Base-by-base conservation (phyloP, 371 early-diverging fungal genomes). In the Mucor mucedo region DNA sequence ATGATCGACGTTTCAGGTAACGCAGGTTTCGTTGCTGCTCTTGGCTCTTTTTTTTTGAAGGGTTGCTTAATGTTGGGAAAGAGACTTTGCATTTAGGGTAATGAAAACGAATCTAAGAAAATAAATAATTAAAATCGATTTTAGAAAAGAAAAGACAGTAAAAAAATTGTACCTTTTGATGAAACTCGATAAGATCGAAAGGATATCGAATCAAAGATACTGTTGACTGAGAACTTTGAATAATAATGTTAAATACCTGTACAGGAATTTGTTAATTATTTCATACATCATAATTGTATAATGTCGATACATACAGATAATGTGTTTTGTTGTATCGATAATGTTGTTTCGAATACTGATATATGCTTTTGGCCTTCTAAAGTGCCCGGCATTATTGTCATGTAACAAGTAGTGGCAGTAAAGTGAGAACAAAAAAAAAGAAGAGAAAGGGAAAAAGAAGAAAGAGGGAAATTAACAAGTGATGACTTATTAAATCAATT, bases 131-230 rank as follows among this genome's bases (percentile, higher is more conserved):
- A 21, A 21, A 21, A 1, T n/a, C 21, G 1, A 21, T 30, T n/a
- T n/a, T 45, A 45, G 5, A 11, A 62, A 55, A n/a, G 30, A 32
- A 35, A 47, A 6, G 5, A 47, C 1, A 47, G 27, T 21, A 21
- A 14, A 27, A 21, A 14, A 9, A 47, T 47, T 11, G 16, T 60
- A 63, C 63, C 82, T 83, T 84, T 63, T 85, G 82, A 59, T 87
- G 86, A 68, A 87, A 83, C 16, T 87, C 86, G 14, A 82, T 39
- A 71, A 87, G 84, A 63, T 87, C 88, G 42, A 77, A 78, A 44
- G 84, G 86, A 52, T 84, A 84, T 44, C 88, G 79, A 39, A 81
- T 75, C 2, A 87, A 73, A 13, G 82, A 75, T 2, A 85, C 75
- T 40, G 82, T 79, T 29, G 74, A 68, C 5, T 75, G 55, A 10